These are phyloP conservation scores for Grigorovia yakushimaensis DNA, from an alignment of 805 yeast genomes.

Conservation along the genomic window DNA sequence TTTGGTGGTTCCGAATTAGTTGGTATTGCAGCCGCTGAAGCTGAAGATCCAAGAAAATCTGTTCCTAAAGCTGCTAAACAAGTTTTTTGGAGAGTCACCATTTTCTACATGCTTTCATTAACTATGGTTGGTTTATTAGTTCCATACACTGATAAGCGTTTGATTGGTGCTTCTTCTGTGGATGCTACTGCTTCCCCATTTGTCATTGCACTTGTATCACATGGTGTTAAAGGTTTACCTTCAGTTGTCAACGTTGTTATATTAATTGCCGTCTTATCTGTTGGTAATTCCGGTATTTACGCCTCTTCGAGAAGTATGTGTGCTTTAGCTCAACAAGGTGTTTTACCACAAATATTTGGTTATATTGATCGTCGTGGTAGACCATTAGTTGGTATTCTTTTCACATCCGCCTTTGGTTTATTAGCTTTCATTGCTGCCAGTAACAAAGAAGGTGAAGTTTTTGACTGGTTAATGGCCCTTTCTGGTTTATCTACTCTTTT, in stretches of 20 bases:
- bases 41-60: too few species aligned
- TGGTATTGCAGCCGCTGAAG: too few species aligned
- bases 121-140: constrained; percentile 27
- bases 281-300: constrained; percentile 57
- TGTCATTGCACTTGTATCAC: constrained; percentile 56
- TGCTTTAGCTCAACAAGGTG: constrained; percentile 53
- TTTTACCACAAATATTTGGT: constrained; percentile 46
- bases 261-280: constrained; percentile 51
- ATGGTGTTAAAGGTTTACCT: constrained; percentile 56
- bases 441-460: constrained; percentile 20
- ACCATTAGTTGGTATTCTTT: constrained; percentile 45
- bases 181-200: constrained; percentile 70
- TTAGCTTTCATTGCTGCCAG: constrained; percentile 50
- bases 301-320: constrained; percentile 58
- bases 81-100: constrained; percentile 39
- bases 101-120: constrained; percentile 36
- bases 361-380: too few species aligned
- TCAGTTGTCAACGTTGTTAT: constrained; percentile 59
- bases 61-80: too few species aligned
- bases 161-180: too few species aligned
- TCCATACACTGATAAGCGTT: constrained; percentile 35
- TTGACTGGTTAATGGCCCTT: constrained; percentile 47
- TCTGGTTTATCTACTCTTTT: constrained; percentile 52
- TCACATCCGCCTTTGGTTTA: constrained; percentile 45
- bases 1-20: too few species aligned